Percentiles rank a stretch among this genome's conserved stretches.
Conservation (phyloP, 352 stramenopile genomes). For the Globisporangium lucens region DNA sequence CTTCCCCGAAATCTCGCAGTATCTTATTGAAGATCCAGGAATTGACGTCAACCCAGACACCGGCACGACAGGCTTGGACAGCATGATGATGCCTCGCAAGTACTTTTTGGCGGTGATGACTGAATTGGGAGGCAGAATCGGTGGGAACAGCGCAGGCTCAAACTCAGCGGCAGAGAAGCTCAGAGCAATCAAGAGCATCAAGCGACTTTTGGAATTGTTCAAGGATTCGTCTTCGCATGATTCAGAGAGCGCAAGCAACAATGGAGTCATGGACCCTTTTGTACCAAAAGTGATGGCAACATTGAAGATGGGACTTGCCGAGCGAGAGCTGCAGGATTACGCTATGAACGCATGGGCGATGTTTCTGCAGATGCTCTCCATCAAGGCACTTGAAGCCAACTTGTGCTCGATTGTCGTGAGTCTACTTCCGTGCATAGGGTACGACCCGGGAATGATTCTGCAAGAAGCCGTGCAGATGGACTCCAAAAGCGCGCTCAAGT, state of each 20-base stretch:
- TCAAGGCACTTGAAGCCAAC: constrained; percentile 79
- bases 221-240: constrained; percentile 25
- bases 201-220: constrained; percentile 66
- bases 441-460: constrained; percentile 40
- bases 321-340: constrained; percentile 51
- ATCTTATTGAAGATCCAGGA: constrained; percentile 32
- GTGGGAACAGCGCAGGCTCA: constrained; percentile 28
- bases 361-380: constrained; percentile 78
- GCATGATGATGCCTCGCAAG: constrained; percentile 59
- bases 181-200: constrained; percentile 70
- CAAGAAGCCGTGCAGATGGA: constrained; percentile 28
- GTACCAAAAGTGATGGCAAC: constrained; percentile 90
- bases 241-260: constrained; percentile 24
- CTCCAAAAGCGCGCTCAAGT: constrained; percentile 5
- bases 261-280: constrained; percentile 72
- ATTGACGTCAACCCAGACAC: constrained; percentile 21
- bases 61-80: constrained; percentile 21
- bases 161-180: constrained; percentile 38
- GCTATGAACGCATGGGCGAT: constrained; percentile 71
- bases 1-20: constrained; percentile 53
- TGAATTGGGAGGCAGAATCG: constrained; percentile 65
- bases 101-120: constrained; percentile 86
- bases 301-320: constrained; percentile 70
- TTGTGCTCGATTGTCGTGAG: constrained; percentile 87
- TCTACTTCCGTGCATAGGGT: constrained; percentile 67